Base-by-base conservation (phyloP, 1,139 yeast genomes). In the Saccharomyces hybrid region DNA sequence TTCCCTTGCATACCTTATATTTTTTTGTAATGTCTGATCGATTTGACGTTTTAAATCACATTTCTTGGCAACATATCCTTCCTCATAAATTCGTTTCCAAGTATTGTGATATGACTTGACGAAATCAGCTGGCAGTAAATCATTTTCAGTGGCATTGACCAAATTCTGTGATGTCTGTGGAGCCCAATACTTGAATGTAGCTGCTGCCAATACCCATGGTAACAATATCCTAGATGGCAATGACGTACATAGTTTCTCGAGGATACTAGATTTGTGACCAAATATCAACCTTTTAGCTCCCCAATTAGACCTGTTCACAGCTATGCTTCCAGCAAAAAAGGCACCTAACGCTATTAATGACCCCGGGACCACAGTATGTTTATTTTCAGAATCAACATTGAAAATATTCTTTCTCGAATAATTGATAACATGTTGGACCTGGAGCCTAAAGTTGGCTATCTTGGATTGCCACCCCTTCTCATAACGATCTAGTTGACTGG, bases 221-320 rank as follows among this genome's bases (percentile, higher is more conserved):
- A 66, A 53, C 5, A 64, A 14, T 11, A 67, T 5, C 51, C 66
- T 63, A 7, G 63, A 56, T 3, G 69, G 70, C 8, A 62, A 27
- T 49, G 64, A 62, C 7, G 68, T 64, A 23, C 60, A 51, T 9
- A 59, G 8, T 25, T 49, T 56, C 6, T 61, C 59, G 27, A 59
- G 14, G 2, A 59, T 13, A 5, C 61, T 52, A 8, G 59, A 57
- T 1, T 54, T 54, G 28, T 56, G 47, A 14, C 52, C 47, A 26
- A 53, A 46, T 14, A 53, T 3, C 13, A 57, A 47, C 28, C 50
- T 51, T 8, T 46, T 47, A 29, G 49, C 41, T n/a, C 64, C 62
- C 67, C 68, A 63, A 50, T 65, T 64, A 11, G 52, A 49, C 28
- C 51, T 61, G 48, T 62, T 64, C 29, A 60, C 60, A 26, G 64